These are phyloP conservation scores for Kalmusia sp. DNA, from an alignment of 2,329 filamentous ascomycete genomes.

Conservation along the genomic window DNA sequence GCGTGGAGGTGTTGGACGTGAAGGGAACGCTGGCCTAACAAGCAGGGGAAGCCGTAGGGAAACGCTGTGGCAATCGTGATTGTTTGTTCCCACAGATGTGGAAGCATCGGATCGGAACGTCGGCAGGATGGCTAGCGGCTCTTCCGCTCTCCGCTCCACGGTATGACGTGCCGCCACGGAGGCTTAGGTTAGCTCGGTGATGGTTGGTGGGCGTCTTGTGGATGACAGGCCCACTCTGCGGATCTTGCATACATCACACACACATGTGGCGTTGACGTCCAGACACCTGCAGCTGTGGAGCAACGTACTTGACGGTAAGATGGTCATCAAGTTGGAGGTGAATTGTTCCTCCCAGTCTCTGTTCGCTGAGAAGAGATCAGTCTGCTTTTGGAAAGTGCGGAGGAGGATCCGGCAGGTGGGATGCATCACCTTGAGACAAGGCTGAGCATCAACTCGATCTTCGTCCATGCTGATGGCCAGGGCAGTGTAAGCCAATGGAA, in stretches of 20 bases:
- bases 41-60: no score
- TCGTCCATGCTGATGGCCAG: background rate
- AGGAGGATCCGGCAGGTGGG: background rate
- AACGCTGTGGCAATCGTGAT: no score
- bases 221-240: slow-evolving; percentile 1
- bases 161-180: background rate
- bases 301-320: no score
- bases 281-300: background rate
- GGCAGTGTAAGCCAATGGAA: background rate
- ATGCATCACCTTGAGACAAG: slow-evolving; percentile 1
- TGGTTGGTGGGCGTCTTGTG: slow-evolving; percentile 1
- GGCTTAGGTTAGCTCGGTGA: background rate
- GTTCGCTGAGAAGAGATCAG: background rate
- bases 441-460: slow-evolving; percentile 5
- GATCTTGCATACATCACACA: background rate
- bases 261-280: slow-evolving; percentile 3
- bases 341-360: background rate
- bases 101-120: no score
- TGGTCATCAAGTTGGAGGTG: no score
- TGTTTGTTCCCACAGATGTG: no score
- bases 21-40: no score
- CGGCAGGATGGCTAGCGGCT: no score
- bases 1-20: no score
- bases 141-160: background rate
- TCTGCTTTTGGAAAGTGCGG: background rate